Evolutionary conservation across 2,329 filamentous ascomycete species (phyloP).

Genomic region (Ophiostoma fasciatum): DNA sequence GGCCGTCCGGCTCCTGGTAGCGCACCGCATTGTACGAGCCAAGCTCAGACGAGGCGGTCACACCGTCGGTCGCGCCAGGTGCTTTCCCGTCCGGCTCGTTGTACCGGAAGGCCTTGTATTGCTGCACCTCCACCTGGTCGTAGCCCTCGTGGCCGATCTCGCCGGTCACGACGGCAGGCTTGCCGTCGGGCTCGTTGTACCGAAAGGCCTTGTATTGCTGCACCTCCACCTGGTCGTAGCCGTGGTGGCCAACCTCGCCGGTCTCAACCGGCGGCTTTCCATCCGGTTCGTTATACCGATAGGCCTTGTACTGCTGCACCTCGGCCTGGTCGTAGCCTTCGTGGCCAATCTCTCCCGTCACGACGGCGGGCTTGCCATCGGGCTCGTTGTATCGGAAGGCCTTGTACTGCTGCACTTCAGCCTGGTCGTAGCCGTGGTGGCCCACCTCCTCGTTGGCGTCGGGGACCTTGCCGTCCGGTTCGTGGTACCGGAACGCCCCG

Average conservation of each 20-base stretch:
- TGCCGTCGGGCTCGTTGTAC: constrained; percentile 13
- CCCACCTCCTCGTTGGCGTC: constrained; percentile 1
- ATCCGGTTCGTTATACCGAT: constrained; percentile 13
- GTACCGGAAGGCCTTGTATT: constrained; percentile 12
- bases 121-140: constrained; percentile 7
- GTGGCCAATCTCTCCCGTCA: constrained; percentile 1
- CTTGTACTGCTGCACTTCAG: constrained; percentile 10
- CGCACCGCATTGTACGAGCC: constrained; percentile 16
- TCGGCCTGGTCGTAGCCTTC: constrained; percentile 10
- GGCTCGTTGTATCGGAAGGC: constrained; percentile 13
- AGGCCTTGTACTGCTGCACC: constrained; percentile 10
- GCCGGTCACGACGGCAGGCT: not conserved
- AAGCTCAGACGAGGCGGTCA: constrained; percentile 8
- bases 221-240: constrained; percentile 8
- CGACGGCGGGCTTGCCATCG: constrained; percentile 11
- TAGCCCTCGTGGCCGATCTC: constrained; percentile 8
- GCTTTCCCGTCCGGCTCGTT: constrained; percentile 13
- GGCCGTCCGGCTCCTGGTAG: constrained; percentile 13
- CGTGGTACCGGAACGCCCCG: constrained; percentile 12
- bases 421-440: constrained; percentile 8
- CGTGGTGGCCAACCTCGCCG: constrained; percentile 6
- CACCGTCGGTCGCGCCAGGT: constrained; percentile 14
- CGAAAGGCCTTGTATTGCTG: constrained; percentile 11
- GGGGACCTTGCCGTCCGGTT: constrained; percentile 13
- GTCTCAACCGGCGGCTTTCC: constrained; percentile 7